phyloP scores from a whole-genome alignment of 495 filamentous ascomycete species.

The Penicillium paradoxum region DNA sequence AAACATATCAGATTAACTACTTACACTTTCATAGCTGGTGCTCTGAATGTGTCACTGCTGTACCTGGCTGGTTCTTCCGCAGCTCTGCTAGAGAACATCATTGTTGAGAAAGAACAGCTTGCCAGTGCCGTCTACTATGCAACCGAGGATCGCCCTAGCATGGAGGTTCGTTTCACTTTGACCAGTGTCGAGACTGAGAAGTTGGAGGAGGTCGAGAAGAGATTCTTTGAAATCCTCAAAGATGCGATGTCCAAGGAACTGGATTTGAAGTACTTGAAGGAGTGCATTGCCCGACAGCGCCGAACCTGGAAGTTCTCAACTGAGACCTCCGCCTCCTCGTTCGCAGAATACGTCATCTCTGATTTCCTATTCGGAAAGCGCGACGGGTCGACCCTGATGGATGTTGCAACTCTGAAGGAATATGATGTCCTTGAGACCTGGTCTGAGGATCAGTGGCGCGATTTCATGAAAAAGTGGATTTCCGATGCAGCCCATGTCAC shows the following conservation, averaged over 20 bases:
- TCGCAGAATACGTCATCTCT: conserved; percentile 74
- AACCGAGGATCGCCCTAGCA: conserved; percentile 72
- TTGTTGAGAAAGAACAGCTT: conserved; percentile 91
- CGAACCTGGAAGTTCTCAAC: conserved; percentile 73
- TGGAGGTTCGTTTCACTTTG: conserved; percentile 75
- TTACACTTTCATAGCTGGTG: conserved; percentile 46
- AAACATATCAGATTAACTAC: not conserved
- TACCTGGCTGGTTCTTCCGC: conserved; percentile 92
- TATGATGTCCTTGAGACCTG: conserved; percentile 76
- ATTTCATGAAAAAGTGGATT: conserved; percentile 78
- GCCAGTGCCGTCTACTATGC: conserved; percentile 75
- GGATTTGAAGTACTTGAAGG: conserved; percentile 82
- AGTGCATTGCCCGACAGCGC: conserved; percentile 74
- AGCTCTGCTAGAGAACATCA: conserved; percentile 79
- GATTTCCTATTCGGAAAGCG: conserved; percentile 88
- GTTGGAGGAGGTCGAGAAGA: conserved; percentile 74
- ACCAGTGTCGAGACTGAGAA: conserved; percentile 83
- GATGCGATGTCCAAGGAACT: conserved; percentile 74
- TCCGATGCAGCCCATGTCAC: conserved; percentile 80
- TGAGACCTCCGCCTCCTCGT: conserved; percentile 69
- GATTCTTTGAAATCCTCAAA: conserved; percentile 77
- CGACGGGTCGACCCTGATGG: conserved; percentile 72
- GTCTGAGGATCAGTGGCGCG: conserved; percentile 77
- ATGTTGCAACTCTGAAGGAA: conserved; percentile 61
- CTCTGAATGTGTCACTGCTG: conserved; percentile 67